Evolutionary conservation across 495 filamentous ascomycete species (phyloP), one percentile per base, ranked within the genome.

Genomic region (Cercophora scortea): DNA sequence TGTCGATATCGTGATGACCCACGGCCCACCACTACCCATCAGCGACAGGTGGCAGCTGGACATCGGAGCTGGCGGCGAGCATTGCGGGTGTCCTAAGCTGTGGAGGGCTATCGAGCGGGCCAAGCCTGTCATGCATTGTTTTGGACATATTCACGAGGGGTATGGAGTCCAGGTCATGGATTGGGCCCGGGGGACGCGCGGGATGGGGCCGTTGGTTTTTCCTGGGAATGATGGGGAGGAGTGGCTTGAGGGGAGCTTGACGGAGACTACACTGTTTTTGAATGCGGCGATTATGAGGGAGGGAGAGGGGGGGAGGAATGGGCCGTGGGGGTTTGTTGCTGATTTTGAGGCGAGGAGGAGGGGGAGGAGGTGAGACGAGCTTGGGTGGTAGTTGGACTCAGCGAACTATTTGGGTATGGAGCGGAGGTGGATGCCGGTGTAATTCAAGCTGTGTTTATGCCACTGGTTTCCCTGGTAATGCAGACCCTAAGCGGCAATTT

Each of bases 1-100:
- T 8, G 61, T 85, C 10, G 82, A 85, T 55, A 76, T 86, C 8
- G 67, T 85, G 46, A 71, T 86, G 56, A 85, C 83, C 0, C 84
- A 87, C 54, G 81, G 84, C 8, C 83, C 83, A 13, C 81, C 84
- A 1, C 56, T 64, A 15, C 65, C 69, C 1, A 56, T 75, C 1
- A 39, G 18, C 1, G 1, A 7, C 10, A 1, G 18, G 25, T 52
- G 52, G 49, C 8, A 12, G 33, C 62, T 81, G 2, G 83, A 85
- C 59, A 50, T 59, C 16, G 44, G 71, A 68, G 8, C 12, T 25
- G 33, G 44, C 9, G 16, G 57, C 49, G 35, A 57, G 12, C 63
- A 68, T 43, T 75, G 76, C 6, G 79, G 79, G 0, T 82, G 79
- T 56, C 59, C 69, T 41, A 63, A 73, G 53, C 60, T 83, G 11